Evolutionary conservation across 192 early-diverging fungal species (phyloP).

Genomic region (Dissophora ornata): DNA sequence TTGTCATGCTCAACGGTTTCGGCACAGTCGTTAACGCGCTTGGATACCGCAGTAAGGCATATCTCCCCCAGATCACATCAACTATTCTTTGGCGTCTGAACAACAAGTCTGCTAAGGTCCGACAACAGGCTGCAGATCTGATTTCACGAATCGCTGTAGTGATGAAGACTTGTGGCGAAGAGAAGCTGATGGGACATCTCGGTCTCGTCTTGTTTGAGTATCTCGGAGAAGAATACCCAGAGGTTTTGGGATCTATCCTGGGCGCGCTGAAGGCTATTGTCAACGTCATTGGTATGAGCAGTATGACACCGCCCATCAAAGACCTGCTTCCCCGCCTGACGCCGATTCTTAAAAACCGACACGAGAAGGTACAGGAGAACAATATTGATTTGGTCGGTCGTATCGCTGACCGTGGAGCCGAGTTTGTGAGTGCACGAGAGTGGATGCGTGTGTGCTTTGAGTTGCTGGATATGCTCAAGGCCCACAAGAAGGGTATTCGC

Average conservation of each 20-base stretch:
- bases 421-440: slow-evolving; percentile 94
- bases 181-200: slow-evolving; percentile 93
- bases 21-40: slow-evolving; percentile 94
- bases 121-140: slow-evolving; percentile 97
- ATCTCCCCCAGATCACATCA: slow-evolving; percentile 92
- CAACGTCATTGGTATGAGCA: slow-evolving; percentile 97
- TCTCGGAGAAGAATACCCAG: slow-evolving; percentile 99
- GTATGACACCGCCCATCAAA: slow-evolving; percentile 98
- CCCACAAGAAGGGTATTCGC: slow-evolving; percentile 94
- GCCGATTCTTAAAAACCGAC: slow-evolving; percentile 98
- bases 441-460: slow-evolving; percentile 99
- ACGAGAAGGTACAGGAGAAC: slow-evolving; percentile 64
- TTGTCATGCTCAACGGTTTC: slow-evolving; percentile 94
- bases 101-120: slow-evolving; percentile 94
- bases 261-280: slow-evolving; percentile 94
- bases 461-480: slow-evolving; percentile 95
- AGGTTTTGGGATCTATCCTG: slow-evolving; percentile 95
- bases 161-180: slow-evolving; percentile 94
- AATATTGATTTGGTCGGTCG: slow-evolving; percentile 95
- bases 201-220: slow-evolving; percentile 97
- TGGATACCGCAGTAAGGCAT: slow-evolving; percentile 89
- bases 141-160: slow-evolving; percentile 94
- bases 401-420: slow-evolving; percentile 98
- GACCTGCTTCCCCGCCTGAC: slow-evolving; percentile 95
- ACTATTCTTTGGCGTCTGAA: slow-evolving; percentile 97